phyloP scores from a whole-genome alignment of 73 alveolate species.

The Stentor roeselii region DNA sequence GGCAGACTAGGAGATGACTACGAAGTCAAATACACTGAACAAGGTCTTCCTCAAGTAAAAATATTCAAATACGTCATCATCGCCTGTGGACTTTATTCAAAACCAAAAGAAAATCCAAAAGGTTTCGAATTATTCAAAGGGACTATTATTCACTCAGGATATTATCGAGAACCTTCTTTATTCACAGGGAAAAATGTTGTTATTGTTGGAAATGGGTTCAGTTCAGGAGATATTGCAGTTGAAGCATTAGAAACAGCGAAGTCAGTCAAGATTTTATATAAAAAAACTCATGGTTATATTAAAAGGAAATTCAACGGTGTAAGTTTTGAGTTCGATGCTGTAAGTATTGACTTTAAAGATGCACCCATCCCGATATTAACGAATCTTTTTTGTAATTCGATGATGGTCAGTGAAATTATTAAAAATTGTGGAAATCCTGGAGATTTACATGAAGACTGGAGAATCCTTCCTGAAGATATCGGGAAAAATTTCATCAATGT shows the following conservation, averaged over 20 bases:
- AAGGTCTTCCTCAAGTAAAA: neutral
- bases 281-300: neutral
- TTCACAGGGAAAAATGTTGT: neutral
- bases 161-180: neutral
- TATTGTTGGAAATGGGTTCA: neutral
- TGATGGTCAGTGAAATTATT: too few relatives aligned
- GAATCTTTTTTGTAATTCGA: neutral
- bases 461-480: too few relatives aligned
- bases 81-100: neutral
- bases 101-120: neutral
- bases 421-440: neutral
- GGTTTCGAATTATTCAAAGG: neutral
- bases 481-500: neutral
- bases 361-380: neutral
- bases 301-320: neutral
- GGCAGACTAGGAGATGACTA: neutral
- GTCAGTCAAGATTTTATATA: neutral
- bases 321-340: neutral
- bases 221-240: neutral
- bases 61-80: neutral
- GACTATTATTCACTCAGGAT: neutral
- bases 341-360: neutral
- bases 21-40: neutral
- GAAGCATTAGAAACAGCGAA: neutral
- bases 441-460: neutral